Base-by-base conservation (phyloP, 768 basidiomycete species). In the Russula abietina region DNA sequence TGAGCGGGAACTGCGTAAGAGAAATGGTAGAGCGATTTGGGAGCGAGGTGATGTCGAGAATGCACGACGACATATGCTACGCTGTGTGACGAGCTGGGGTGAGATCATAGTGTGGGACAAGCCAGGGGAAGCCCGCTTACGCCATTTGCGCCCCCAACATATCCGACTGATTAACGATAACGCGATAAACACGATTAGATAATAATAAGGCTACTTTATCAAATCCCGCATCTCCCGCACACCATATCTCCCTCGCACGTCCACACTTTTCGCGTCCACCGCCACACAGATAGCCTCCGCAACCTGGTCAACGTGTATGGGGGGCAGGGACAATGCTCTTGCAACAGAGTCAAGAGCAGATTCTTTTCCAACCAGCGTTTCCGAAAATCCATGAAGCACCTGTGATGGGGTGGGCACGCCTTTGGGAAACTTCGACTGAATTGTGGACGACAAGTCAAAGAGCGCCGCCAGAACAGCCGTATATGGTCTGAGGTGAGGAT, bases 301-400 rank as follows among this genome's bases (percentile, higher is more conserved):
- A 50, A 98, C 93, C 65, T 94, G 92, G 69, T 99, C 97, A 24
- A 98, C 93, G 70, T 98, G 96, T 48, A 98, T 84, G 2, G 97
- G 95, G 33, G 89, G 92, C 59, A 88, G 87, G n/a, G 82, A 80
- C 55, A 98, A 74, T 19, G 89, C 85, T 64, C 89, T 89, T 8
- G 92, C 89, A 39, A 94, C 75, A 2, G 88, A 85, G 36, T 83
- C 78, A 45, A 89, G 74, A 17, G 83, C 71, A 26, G 83, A 83
- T 26, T 76, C 74, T 60, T 74, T 67, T 65, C 70, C 74, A 65
- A 71, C 56, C 52, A 55, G 66, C 33, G 59, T 71, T 69, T 55
- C 73, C 65, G 67, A 78, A 53, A 86, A 69, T 49, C 78, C 71
- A 57, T 83, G 82, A 69, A 91, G 80, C 60, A 90, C 61, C 52